Conservation (phyloP, 352 stramenopile species). For the Globisporangium echinulatum region DNA sequence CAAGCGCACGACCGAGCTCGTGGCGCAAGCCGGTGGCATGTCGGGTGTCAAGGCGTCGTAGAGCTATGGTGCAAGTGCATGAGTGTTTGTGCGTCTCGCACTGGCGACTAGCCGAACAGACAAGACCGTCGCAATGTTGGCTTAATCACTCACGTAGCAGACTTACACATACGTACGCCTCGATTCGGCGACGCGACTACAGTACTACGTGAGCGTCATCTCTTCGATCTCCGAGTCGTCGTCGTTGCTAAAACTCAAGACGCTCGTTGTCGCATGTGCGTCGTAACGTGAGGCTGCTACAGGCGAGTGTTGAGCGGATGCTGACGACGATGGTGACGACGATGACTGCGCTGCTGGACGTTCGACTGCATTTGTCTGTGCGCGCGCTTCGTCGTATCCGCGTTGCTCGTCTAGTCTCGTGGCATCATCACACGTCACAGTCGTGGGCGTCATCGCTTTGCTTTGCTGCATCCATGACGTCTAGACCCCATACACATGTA, state of each 20-base stretch:
- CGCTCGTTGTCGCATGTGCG: neutral
- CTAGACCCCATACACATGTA: neutral
- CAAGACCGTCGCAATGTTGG: too few relatives aligned
- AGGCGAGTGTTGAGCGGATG: neutral
- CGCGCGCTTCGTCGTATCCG: neutral
- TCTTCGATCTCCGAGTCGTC: conserved; percentile 67
- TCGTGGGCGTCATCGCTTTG: neutral
- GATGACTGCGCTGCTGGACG: neutral
- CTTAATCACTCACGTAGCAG: too few relatives aligned
- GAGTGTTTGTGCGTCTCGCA: neutral
- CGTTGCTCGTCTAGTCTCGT: neutral
- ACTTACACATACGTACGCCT: too few relatives aligned
- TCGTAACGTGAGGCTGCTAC: neutral
- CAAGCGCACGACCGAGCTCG: conserved; percentile 67
- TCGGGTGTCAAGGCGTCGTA: conserved; percentile 29
- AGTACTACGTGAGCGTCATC: conserved; percentile 24
- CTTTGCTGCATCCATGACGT: neutral
- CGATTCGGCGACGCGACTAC: too few relatives aligned
- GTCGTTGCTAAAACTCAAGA: conserved; percentile 22
- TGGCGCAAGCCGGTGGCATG: conserved; percentile 68
- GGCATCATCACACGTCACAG: neutral
- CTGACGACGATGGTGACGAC: neutral
- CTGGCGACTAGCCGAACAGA: neutral
- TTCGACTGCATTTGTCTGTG: neutral
- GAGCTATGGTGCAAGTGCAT: too few relatives aligned